These are phyloP conservation scores for Epichloe elymi DNA, from an alignment of 2,329 filamentous ascomycete genomes.

Conservation along the genomic window DNA sequence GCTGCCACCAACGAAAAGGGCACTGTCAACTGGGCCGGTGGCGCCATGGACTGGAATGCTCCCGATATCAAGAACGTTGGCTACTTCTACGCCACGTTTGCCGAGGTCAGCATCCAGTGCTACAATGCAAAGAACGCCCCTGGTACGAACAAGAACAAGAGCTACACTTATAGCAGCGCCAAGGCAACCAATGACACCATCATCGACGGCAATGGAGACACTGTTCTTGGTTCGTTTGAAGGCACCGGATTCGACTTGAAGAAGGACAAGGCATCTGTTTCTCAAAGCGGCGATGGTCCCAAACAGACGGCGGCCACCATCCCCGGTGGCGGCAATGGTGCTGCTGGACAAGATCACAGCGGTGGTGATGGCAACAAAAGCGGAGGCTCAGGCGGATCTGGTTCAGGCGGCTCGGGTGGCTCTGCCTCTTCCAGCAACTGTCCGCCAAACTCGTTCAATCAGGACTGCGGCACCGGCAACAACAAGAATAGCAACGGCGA, in stretches of 20 bases:
- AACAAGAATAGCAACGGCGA: conserved; percentile 16
- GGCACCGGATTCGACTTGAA: conserved; percentile 71
- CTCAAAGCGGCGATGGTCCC: conserved; percentile 9
- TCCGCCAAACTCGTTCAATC: conserved; percentile 25
- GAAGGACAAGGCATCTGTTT: conserved; percentile 20
- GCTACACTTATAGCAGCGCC: conserved; percentile 61
- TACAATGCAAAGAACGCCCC: conserved; percentile 51
- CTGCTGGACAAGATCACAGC: conserved; percentile 13
- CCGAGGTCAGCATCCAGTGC: conserved; percentile 72
- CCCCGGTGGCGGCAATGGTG: conserved; percentile 17
- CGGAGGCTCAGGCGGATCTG: conserved; percentile 15
- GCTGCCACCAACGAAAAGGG: conserved; percentile 64
- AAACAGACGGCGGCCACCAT: conserved; percentile 15
- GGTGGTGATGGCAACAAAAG: conserved; percentile 4
- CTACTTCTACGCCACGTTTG: conserved; percentile 78
- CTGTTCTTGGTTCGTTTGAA: conserved; percentile 63
- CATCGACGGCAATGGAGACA: conserved; percentile 58
- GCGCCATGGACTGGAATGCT: conserved; percentile 69
- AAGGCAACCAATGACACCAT: conserved; percentile 65
- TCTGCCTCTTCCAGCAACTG: conserved; percentile 19
- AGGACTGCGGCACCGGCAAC: conserved; percentile 20
- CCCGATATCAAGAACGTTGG: conserved; percentile 68
- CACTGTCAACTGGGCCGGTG: conserved; percentile 85
- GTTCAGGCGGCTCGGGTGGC: conserved; percentile 10
- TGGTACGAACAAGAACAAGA: conserved; percentile 54